Percentiles rank a stretch among this genome's conserved stretches.
phyloP scores from a whole-genome alignment of 352 stramenopile genomes.

The Blastocystis sp. region DNA sequence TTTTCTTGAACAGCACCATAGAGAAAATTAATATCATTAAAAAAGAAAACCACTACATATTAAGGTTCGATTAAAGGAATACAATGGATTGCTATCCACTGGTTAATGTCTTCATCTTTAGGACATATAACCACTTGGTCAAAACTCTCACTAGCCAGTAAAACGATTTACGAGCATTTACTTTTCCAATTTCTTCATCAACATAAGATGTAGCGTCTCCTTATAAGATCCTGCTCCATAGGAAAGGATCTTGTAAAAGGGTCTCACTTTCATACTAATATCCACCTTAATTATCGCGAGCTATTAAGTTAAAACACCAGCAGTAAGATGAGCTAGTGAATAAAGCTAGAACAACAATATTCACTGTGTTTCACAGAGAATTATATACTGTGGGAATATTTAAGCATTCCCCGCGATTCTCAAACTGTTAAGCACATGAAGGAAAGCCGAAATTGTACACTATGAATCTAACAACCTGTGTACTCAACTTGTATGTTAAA shows the following conservation, averaged over 20 bases:
- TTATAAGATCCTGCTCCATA: not conserved
- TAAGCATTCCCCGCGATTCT: no score
- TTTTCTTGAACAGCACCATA: slow-evolving; percentile 29
- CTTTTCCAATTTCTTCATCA: slow-evolving; percentile 26
- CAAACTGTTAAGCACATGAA: no score
- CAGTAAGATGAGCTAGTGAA: no score
- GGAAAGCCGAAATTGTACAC: no score
- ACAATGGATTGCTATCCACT: slow-evolving; percentile 27
- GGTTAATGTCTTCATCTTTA: slow-evolving; percentile 1
- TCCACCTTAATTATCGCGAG: no score
- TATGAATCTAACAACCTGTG: no score
- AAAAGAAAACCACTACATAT: not conserved
- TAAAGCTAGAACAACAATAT: no score
- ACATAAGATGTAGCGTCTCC: not conserved
- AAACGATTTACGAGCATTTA: not conserved
- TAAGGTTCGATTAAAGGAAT: not conserved
- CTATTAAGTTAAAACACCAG: no score
- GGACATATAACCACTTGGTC: not conserved
- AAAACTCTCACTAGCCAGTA: not conserved
- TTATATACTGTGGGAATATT: no score
- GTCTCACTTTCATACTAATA: not conserved
- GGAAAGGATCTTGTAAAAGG: slow-evolving; percentile 14
- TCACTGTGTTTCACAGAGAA: no score
- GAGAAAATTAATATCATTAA: slow-evolving; percentile 29
- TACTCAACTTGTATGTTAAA: no score